A percentile compares a stretch with the other conserved stretches of the same genome.
Conservation (phyloP, 208 protist species). For the Porcisia hertigi region DNA sequence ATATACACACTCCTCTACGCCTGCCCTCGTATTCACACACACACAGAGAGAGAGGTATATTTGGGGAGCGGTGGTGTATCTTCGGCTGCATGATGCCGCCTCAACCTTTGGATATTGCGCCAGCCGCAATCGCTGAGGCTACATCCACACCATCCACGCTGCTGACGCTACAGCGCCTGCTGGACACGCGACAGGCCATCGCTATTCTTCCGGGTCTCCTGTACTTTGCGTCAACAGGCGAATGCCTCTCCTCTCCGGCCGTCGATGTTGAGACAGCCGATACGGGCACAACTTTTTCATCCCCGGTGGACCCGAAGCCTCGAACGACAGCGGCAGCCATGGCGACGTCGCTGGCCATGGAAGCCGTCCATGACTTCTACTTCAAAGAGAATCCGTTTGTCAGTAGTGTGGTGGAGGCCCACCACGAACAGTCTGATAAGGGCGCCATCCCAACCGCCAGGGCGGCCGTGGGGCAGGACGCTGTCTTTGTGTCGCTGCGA, state of each 20-base stretch:
- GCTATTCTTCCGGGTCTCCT: constrained; percentile 58
- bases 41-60: background rate
- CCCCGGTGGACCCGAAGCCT: background rate
- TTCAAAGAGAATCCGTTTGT: constrained; percentile 13
- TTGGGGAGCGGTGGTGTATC: background rate
- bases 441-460: constrained; percentile 1
- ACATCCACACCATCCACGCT: background rate
- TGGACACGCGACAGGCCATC: constrained; percentile 44
- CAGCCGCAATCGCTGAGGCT: background rate
- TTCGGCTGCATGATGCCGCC: background rate
- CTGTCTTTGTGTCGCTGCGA: constrained; percentile 47
- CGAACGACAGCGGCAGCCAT: background rate
- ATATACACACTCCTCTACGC: no score
- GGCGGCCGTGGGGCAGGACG: constrained; percentile 25
- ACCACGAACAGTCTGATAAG: background rate
- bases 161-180: constrained; percentile 32
- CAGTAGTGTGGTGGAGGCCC: constrained; percentile 12
- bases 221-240: constrained; percentile 61
- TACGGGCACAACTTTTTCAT: background rate
- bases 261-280: background rate
- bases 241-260: constrained; percentile 27
- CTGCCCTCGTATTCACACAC: no score
- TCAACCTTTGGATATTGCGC: background rate
- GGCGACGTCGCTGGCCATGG: background rate
- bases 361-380: constrained; percentile 24